Percentiles rank a stretch among this genome's conserved stretches.
Evolutionary conservation across 352 stramenopile species (phyloP).

Genomic region (Halophytophthora batemanensis): DNA sequence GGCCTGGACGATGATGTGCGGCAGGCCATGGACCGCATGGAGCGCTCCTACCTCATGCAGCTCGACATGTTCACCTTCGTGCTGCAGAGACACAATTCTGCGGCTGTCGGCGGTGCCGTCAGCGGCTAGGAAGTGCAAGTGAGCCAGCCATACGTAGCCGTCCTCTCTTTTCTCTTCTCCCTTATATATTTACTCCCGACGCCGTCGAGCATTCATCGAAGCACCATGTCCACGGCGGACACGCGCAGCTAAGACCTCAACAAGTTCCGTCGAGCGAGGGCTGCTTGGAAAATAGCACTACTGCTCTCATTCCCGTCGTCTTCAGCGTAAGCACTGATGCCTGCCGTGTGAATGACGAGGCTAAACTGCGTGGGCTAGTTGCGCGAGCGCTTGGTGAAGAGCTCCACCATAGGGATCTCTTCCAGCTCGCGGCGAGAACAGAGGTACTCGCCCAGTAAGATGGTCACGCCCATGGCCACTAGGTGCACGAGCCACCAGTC

Average conservation of each 20-base stretch:
- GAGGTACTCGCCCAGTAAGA: slow-evolving; percentile 86
- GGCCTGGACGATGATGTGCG: slow-evolving; percentile 60
- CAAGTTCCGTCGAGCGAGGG: not conserved
- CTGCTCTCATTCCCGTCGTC: slow-evolving; percentile 3
- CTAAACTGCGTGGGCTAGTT: slow-evolving; percentile 21
- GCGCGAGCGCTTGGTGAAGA: slow-evolving; percentile 70
- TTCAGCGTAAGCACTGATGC: not conserved
- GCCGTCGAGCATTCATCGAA: too few species aligned
- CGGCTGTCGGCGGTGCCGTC: not conserved
- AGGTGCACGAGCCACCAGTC: slow-evolving; percentile 86
- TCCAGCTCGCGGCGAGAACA: slow-evolving; percentile 84
- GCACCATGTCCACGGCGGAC: too few species aligned
- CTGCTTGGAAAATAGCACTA: not conserved
- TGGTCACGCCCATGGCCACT: slow-evolving; percentile 63
- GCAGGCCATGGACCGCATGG: slow-evolving; percentile 64
- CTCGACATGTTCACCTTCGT: slow-evolving; percentile 68
- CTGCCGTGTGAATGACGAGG: too few species aligned
- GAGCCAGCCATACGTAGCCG: too few species aligned
- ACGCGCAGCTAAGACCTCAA: not conserved
- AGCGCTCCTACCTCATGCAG: slow-evolving; percentile 65
- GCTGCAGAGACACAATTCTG: slow-evolving; percentile 27
- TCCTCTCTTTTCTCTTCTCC: too few species aligned
- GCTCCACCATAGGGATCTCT: slow-evolving; percentile 87
- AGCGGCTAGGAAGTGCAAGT: not conserved
- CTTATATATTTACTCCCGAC: too few species aligned